These are phyloP conservation scores for Xylariomycetidae sp. DNA, from an alignment of 2,329 filamentous ascomycete genomes.

Conservation along the genomic window DNA sequence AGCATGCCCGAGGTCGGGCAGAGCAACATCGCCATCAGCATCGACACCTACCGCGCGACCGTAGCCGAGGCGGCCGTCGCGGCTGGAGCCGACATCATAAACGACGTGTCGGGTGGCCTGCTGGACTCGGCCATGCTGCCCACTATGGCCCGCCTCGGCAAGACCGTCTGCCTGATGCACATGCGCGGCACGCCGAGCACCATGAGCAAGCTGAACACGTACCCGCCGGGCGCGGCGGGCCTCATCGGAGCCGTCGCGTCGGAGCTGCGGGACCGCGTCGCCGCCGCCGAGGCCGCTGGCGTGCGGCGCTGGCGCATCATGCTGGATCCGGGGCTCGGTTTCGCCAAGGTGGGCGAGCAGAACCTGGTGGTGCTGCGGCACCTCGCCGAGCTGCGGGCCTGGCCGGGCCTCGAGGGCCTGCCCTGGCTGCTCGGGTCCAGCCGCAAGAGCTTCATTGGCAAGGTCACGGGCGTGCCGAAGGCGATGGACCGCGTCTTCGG, in stretches of 20 bases:
- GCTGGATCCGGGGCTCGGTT: constrained; percentile 89
- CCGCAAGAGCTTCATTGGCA: constrained; percentile 84
- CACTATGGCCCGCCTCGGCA: constrained; percentile 71
- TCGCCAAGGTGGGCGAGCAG: constrained; percentile 78
- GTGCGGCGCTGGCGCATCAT: constrained; percentile 91
- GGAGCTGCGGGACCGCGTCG: constrained; percentile 68
- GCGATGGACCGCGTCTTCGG: constrained; percentile 73
- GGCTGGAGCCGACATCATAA: constrained; percentile 86
- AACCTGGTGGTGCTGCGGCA: constrained; percentile 75
- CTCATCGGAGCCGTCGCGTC: constrained; percentile 45
- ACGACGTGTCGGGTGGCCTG: constrained; percentile 82
- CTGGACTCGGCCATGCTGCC: constrained; percentile 78
- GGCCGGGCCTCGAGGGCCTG: constrained; percentile 61
- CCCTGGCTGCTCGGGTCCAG: constrained; percentile 90
- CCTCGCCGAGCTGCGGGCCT: constrained; percentile 58
- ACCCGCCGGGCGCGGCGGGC: constrained; percentile 40
- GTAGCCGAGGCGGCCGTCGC: constrained; percentile 74
- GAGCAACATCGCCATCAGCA: constrained; percentile 65
- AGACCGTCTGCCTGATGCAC: constrained; percentile 83
- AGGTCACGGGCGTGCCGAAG: constrained; percentile 69
- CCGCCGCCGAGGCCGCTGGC: constrained; percentile 72
- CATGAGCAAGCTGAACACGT: constrained; percentile 67
- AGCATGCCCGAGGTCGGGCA: constrained; percentile 59
- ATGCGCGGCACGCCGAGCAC: constrained; percentile 84
- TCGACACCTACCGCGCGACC: constrained; percentile 86